Evolutionary conservation across 495 filamentous ascomycete species (phyloP).

Genomic region (Pyrenula massariospora): DNA sequence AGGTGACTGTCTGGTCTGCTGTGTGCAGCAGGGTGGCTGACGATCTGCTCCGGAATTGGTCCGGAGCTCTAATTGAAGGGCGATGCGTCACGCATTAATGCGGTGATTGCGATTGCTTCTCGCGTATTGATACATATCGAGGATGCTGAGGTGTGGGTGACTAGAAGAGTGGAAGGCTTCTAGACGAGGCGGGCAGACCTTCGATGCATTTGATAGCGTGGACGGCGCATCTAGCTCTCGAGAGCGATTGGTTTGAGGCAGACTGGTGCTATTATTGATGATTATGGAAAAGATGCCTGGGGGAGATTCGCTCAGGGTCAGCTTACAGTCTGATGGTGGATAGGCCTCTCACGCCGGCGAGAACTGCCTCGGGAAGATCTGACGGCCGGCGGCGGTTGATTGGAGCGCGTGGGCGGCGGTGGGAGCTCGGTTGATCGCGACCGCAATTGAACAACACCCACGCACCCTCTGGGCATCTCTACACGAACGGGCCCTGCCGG

Average conservation of each 20-base stretch:
- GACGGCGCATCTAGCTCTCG: slow-evolving; percentile 3
- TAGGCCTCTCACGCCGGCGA: background rate
- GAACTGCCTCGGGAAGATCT: background rate
- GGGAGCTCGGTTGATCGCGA: background rate
- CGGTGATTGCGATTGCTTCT: background rate
- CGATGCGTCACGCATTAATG: background rate
- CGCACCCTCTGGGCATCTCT: background rate
- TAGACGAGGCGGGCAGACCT: background rate
- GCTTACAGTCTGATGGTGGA: background rate
- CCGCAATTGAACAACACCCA: too few species aligned
- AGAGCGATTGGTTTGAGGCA: slow-evolving; percentile 7
- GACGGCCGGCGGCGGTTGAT: background rate
- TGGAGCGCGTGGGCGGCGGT: background rate
- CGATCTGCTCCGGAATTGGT: background rate
- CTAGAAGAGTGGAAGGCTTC: background rate
- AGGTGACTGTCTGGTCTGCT: background rate
- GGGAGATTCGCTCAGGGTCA: slow-evolving; percentile 6
- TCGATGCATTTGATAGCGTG: background rate
- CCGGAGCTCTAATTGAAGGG: background rate
- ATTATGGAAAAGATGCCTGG: slow-evolving; percentile 17
- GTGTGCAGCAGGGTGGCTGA: background rate
- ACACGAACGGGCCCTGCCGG: background rate
- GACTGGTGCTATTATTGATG: slow-evolving; percentile 7
- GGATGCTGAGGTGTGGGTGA: too few species aligned
- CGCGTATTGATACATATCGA: background rate